Base-by-base conservation (phyloP, 306 rosid species). In the Urtica urens region DNA sequence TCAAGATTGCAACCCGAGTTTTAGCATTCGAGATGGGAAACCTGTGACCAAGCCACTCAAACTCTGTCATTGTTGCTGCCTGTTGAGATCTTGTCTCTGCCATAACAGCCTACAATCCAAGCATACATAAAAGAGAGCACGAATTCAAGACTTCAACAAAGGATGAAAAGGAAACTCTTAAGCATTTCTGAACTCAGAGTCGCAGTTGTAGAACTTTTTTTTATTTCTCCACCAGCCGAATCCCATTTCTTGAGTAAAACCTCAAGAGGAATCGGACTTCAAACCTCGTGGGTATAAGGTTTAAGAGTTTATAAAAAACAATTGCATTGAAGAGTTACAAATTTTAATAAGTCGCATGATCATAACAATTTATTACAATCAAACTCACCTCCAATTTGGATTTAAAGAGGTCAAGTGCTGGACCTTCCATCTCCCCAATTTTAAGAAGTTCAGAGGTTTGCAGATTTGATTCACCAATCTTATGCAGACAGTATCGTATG, bases 1-100 rank as follows among this genome's bases (percentile, higher is more conserved):
- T 92, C 53, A 85, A 56, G 64, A 92, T 85, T 62, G 96, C 57
- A 73, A 92, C 96, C 70, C 99, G 73, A 44, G 96, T 85, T 79
- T 92, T 92, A 40, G 94, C 94, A 73, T 85, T 92, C 37, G 99
- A 85, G 51, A 77, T 54, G 47, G 99, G 99, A 79, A 82, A 92
- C 63, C 81, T 77, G 62, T 71, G 86, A 66, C 96, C 99, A 66
- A 92, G 94, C 99, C 99, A 92, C 48, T 71, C 63, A 55, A 92
- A 85, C 62, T 92, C 99, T 11, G 96, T 85, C 99, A 92, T 79
- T 60, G 99, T 85, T 46, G 95, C 99, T 67, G 96, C 99, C 74
- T 92, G 99, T 48, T 92, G 94, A 85, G 99, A 85, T 79, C 99
- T 79, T 57, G 94, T 93, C 79, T 92, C 99, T 10, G 94, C 81